Percentiles rank a stretch among this genome's conserved stretches.
These are phyloP conservation scores for Funneliformis mosseae DNA, from an alignment of 192 early-diverging fungal species.

Conservation along the genomic window DNA sequence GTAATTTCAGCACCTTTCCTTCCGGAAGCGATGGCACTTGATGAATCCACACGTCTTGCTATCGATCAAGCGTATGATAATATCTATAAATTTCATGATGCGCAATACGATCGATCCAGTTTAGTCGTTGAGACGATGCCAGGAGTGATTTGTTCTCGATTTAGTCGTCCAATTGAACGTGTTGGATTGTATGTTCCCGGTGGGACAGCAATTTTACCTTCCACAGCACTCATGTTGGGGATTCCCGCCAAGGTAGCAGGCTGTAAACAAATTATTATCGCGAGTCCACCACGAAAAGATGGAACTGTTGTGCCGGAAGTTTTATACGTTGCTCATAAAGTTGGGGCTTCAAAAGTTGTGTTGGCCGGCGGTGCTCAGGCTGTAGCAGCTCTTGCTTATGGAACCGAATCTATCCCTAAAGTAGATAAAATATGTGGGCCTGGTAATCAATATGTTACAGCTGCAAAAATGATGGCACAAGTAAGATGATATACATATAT, in stretches of 20 bases:
- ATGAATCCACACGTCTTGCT: conserved; percentile 67
- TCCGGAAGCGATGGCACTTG: conserved; percentile 57
- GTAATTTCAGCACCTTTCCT: conserved; percentile 88
- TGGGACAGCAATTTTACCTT: conserved; percentile 95
- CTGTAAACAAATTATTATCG: conserved; percentile 93
- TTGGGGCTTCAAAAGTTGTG: conserved; percentile 90
- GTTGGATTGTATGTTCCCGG: conserved; percentile 99
- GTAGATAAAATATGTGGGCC: conserved; percentile 99
- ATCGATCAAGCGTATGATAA: conserved; percentile 97
- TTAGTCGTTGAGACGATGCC: conserved; percentile 96
- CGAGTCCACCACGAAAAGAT: conserved; percentile 90
- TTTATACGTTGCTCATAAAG: conserved; percentile 96
- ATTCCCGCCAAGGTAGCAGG: conserved; percentile 97
- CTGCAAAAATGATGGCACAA: conserved; percentile 96
- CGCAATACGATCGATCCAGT: conserved; percentile 75
- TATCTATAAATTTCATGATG: conserved; percentile 89
- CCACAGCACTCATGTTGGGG: conserved; percentile 94
- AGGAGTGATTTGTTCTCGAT: conserved; percentile 92
- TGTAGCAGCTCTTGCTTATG: conserved; percentile 98
- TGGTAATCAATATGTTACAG: conserved; percentile 99
- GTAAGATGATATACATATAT: conserved; percentile 37
- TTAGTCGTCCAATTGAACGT: conserved; percentile 90
- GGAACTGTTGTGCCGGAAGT: conserved; percentile 94
- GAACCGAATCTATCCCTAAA: conserved; percentile 93
- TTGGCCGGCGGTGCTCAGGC: conserved; percentile 98